Evolutionary conservation across 495 filamentous ascomycete genomes (phyloP).

Genomic region (Lasiosphaeriaceae sp.): DNA sequence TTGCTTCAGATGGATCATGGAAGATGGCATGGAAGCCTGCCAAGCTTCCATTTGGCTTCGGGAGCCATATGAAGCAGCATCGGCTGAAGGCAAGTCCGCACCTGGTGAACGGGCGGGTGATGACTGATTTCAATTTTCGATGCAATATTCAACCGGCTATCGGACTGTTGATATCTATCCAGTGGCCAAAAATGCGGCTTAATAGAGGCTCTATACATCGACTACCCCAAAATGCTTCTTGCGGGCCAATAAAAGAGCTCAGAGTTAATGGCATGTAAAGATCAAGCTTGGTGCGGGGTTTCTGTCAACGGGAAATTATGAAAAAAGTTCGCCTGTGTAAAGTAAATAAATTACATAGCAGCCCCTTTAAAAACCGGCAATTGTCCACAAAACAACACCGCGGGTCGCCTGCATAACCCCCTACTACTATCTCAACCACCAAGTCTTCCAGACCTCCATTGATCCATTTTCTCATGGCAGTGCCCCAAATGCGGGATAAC

Average conservation of each 20-base stretch:
- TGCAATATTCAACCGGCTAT: not conserved
- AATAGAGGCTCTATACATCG: not conserved
- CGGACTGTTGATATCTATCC: not conserved
- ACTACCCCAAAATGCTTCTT: not conserved
- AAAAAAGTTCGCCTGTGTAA: not conserved
- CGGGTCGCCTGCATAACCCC: not conserved
- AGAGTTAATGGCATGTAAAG: not conserved
- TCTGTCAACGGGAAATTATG: not conserved
- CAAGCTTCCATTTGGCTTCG: too few species aligned
- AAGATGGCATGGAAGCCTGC: too few species aligned
- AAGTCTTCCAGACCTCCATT: not conserved
- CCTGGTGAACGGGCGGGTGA: too few species aligned
- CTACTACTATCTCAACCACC: not conserved
- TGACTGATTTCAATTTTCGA: too few species aligned
- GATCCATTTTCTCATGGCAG: not conserved
- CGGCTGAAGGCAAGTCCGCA: too few species aligned
- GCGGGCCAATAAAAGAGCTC: not conserved
- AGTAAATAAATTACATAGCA: slow-evolving; percentile 1
- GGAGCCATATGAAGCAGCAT: too few species aligned
- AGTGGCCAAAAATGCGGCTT: not conserved
- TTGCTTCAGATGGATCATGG: too few species aligned
- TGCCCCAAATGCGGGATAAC: not conserved
- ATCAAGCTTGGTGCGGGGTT: not conserved
- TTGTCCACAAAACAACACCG: not conserved
- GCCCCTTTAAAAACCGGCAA: slow-evolving; percentile 1